Percentiles rank a stretch among this genome's conserved stretches.
These are phyloP conservation scores for Grammothele lineata DNA, from an alignment of 768 basidiomycete species.

Conservation along the genomic window DNA sequence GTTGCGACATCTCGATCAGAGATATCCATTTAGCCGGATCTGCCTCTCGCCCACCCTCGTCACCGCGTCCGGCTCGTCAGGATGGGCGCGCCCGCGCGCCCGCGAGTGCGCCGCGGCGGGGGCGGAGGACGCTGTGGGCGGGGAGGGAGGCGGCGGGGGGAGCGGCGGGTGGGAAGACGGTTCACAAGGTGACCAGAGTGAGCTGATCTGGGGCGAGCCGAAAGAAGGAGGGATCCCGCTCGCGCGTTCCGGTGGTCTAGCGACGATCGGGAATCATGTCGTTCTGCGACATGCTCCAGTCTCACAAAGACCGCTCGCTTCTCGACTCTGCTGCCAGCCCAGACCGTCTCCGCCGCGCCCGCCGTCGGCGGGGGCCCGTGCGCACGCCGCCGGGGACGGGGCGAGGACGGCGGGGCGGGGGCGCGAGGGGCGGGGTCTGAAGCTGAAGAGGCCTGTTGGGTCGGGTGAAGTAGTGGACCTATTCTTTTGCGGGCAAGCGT, in stretches of 20 bases:
- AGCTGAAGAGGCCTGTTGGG: background rate
- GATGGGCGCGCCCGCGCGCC: too few species aligned
- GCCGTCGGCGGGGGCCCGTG: background rate
- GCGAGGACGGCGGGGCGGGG: background rate
- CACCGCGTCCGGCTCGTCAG: background rate
- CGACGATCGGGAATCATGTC: slow-evolving; percentile 22
- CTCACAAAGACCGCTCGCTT: slow-evolving; percentile 7
- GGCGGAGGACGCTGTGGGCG: background rate
- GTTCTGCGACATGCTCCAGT: slow-evolving; percentile 15
- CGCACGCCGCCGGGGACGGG: background rate
- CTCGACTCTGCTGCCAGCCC: slow-evolving; percentile 1
- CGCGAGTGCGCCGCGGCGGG: background rate
- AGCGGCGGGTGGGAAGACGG: slow-evolving; percentile 18
- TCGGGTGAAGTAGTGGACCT: slow-evolving; percentile 11
- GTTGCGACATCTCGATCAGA: slow-evolving; percentile 17
- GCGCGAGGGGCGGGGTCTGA: background rate
- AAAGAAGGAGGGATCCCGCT: slow-evolving; percentile 17
- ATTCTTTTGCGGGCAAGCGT: slow-evolving; percentile 20
- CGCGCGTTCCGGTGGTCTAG: slow-evolving; percentile 16
- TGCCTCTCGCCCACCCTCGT: slow-evolving; percentile 1
- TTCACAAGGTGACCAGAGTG: slow-evolving; percentile 21
- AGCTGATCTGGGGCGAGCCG: slow-evolving; percentile 16
- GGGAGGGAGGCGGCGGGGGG: slow-evolving; percentile 7
- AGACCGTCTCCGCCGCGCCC: background rate
- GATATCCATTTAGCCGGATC: slow-evolving; percentile 7